Evolutionary conservation across 805 yeast species (phyloP).

Genomic region (Groenewaldozyma tartarivorans): DNA sequence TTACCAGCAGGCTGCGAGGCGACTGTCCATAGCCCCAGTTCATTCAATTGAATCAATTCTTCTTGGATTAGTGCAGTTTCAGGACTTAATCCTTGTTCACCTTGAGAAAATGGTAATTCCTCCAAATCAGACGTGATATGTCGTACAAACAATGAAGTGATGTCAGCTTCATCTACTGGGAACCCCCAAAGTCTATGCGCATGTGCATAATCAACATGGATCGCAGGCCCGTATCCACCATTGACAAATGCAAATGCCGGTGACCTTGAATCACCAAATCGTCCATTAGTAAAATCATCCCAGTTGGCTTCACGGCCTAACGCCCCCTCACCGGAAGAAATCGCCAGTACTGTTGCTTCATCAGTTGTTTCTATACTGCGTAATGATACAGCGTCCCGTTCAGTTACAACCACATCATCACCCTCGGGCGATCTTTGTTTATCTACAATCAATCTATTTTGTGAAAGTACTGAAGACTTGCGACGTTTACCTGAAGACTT

Average conservation of each 20-base stretch:
- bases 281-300: slow-evolving; percentile 96
- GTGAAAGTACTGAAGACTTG: slow-evolving; percentile 24
- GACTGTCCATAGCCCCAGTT: slow-evolving; percentile 68
- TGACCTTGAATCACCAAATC: slow-evolving; percentile 90
- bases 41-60: slow-evolving; percentile 71
- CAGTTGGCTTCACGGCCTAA: slow-evolving; percentile 86
- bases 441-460: slow-evolving; percentile 31
- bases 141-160: slow-evolving; percentile 56
- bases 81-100: slow-evolving; percentile 67
- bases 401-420: slow-evolving; percentile 22
- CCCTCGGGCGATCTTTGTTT: slow-evolving; percentile 1
- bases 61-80: slow-evolving; percentile 93
- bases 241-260: slow-evolving; percentile 98
- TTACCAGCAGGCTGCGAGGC: slow-evolving; percentile 96
- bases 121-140: slow-evolving; percentile 69
- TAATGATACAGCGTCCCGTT: slow-evolving; percentile 30
- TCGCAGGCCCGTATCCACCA: slow-evolving; percentile 81
- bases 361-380: slow-evolving; percentile 3
- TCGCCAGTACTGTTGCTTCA: slow-evolving; percentile 47
- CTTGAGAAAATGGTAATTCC: slow-evolving; percentile 73
- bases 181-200: slow-evolving; percentile 75
- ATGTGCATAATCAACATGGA: slow-evolving; percentile 60
- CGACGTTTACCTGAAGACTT: slow-evolving; percentile 6
- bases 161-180: slow-evolving; percentile 51
- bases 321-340: slow-evolving; percentile 75